A percentile compares a stretch with the other conserved stretches of the same genome.
Conservation (phyloP, 352 stramenopile species). For the Phytophthora tubulina region DNA sequence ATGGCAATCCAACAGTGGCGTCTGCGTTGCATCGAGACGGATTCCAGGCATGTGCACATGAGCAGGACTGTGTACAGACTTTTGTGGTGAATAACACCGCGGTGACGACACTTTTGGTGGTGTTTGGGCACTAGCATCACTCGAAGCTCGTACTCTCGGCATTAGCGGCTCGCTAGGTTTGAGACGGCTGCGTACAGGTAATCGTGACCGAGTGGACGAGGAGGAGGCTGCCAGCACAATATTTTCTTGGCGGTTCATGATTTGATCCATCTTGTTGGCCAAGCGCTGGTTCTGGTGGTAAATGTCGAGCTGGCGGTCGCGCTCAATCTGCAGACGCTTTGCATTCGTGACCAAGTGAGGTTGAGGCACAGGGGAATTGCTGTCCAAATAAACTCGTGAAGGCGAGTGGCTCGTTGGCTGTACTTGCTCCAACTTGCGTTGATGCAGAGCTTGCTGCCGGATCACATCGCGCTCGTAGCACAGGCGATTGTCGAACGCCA, state of each 20-base stretch:
- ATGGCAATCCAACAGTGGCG: slow-evolving; percentile 79
- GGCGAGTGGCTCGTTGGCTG: slow-evolving; percentile 68
- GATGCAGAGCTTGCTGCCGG: slow-evolving; percentile 69
- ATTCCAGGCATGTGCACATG: slow-evolving; percentile 77
- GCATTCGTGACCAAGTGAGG: slow-evolving; percentile 61
- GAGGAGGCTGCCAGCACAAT: slow-evolving; percentile 54
- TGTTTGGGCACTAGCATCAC: slow-evolving; percentile 20
- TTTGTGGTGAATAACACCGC: slow-evolving; percentile 20
- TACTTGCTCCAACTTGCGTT: slow-evolving; percentile 71
- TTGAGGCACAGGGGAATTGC: slow-evolving; percentile 52
- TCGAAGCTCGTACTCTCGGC: slow-evolving; percentile 1
- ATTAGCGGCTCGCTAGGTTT: slow-evolving; percentile 16
- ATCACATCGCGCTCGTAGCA: slow-evolving; percentile 84
- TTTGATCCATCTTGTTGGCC: slow-evolving; percentile 78
- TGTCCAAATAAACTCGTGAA: slow-evolving; percentile 71
- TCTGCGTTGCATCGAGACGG: slow-evolving; percentile 71
- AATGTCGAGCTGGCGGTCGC: slow-evolving; percentile 70
- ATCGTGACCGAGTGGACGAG: slow-evolving; percentile 14
- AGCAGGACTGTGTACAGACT: slow-evolving; percentile 56
- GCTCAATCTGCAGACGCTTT: slow-evolving; percentile 71
- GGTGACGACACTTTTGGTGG: slow-evolving; percentile 13
- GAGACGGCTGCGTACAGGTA: not conserved
- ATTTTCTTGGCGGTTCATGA: slow-evolving; percentile 72
- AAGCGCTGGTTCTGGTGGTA: slow-evolving; percentile 78
- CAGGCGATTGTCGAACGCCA: slow-evolving; percentile 84